phyloP scores from a whole-genome alignment of 129 eudicot genomes.

The Flaveria bidentis region DNA sequence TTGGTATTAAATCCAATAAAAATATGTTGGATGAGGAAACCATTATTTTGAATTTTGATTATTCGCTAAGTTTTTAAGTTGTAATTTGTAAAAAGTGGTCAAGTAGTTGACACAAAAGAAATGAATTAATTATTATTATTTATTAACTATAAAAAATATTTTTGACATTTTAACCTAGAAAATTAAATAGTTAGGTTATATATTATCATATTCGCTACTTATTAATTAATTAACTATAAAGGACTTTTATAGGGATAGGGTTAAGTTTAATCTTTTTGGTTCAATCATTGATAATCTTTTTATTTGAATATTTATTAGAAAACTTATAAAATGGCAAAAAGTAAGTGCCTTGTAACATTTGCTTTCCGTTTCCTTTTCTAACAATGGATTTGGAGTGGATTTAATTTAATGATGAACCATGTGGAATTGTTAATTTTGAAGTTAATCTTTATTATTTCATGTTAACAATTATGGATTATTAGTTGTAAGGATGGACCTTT shows the following conservation, averaged over 20 bases:
- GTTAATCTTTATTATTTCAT: neutral
- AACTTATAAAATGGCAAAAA: conserved; percentile 20
- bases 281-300: conserved; percentile 48
- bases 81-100: no score
- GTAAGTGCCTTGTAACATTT: conserved; percentile 23
- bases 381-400: neutral
- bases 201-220: neutral
- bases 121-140: neutral
- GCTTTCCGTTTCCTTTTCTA: conserved; percentile 15
- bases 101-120: neutral
- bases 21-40: neutral
- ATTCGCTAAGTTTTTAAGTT: no score
- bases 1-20: neutral
- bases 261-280: conserved; percentile 55
- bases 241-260: conserved; percentile 18
- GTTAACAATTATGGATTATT: neutral
- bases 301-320: conserved; percentile 8
- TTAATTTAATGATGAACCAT: conserved; percentile 7
- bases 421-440: neutral
- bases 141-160: no score
- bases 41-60: no score
- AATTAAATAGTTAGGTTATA: neutral
- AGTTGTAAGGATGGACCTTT: neutral
- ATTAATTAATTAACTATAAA: neutral
- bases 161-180: neutral